Percentiles rank a stretch among this genome's conserved stretches.
Conservation (phyloP, 257 asterid genomes). For the Capsicum rhomboideum region DNA sequence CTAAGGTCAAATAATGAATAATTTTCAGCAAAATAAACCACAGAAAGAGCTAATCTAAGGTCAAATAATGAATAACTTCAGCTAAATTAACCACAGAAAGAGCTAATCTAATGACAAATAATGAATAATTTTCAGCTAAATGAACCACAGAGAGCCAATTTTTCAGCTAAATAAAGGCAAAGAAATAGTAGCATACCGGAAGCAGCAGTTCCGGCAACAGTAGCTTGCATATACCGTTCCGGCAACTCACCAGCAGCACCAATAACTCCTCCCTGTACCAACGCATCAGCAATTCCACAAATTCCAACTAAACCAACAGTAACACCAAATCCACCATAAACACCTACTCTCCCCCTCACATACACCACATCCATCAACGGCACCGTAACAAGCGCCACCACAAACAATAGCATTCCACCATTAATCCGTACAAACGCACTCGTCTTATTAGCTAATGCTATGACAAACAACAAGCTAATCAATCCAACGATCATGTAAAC, state of each 20-base stretch:
- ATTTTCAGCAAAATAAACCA: too few species aligned
- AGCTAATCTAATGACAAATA: too few species aligned
- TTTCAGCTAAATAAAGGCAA: too few species aligned
- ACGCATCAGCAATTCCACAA: constrained; percentile 78
- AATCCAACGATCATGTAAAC: constrained; percentile 68
- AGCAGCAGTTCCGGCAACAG: constrained; percentile 88
- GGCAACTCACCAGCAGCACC: constrained; percentile 95
- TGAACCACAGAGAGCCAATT: too few species aligned
- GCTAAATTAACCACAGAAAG: too few species aligned
- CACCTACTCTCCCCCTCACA: constrained; percentile 64
- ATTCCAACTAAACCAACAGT: constrained; percentile 47
- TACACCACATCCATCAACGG: constrained; percentile 69
- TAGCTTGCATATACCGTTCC: constrained; percentile 91
- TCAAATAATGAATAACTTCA: too few species aligned
- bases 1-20: too few species aligned
- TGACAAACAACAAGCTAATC: constrained; percentile 29
- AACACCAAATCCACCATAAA: constrained; percentile 55
- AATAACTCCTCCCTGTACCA: constrained; percentile 86
- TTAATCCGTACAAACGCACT: constrained; percentile 52
- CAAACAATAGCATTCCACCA: constrained; percentile 47
- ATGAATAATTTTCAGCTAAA: too few species aligned
- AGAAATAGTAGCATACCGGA: constrained; percentile 61
- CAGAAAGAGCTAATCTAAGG: too few species aligned
- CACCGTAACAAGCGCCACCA: constrained; percentile 52
- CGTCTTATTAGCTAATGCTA: constrained; percentile 60